Evolutionary conservation across 148 eudicot genomes (phyloP).

Genomic region (Polygonum maritimum): DNA sequence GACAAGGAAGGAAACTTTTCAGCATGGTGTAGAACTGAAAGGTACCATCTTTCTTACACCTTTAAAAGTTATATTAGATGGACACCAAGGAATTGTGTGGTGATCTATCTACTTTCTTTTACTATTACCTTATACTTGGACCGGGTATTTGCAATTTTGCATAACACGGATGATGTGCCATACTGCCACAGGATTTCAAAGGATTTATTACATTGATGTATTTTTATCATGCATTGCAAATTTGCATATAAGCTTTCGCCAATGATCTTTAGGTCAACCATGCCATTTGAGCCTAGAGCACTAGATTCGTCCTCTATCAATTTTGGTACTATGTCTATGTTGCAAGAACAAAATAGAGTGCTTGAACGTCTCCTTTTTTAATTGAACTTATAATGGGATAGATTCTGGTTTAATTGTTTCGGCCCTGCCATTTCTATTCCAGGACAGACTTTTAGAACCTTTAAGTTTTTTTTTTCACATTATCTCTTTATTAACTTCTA

Average conservation of each 20-base stretch:
- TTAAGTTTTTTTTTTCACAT: neutral
- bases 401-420: neutral
- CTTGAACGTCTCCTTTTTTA: neutral
- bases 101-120: neutral
- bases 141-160: neutral
- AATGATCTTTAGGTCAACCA: neutral
- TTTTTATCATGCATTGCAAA: neutral
- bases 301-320: neutral
- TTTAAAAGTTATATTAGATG: neutral
- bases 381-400: neutral
- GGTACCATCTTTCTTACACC: constrained; percentile 26
- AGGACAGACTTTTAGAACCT: neutral
- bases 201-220: neutral
- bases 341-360: neutral
- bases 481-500: neutral
- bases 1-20: constrained; percentile 66
- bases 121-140: neutral
- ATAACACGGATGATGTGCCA: neutral
- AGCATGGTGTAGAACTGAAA: constrained; percentile 89
- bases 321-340: neutral
- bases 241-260: neutral
- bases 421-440: neutral
- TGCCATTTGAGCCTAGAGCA: neutral
- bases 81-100: neutral
- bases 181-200: neutral